Evolutionary conservation across 164 flowering plant species (phyloP), one percentile per base, ranked within the genome.

Genomic region (Annona cherimola): DNA sequence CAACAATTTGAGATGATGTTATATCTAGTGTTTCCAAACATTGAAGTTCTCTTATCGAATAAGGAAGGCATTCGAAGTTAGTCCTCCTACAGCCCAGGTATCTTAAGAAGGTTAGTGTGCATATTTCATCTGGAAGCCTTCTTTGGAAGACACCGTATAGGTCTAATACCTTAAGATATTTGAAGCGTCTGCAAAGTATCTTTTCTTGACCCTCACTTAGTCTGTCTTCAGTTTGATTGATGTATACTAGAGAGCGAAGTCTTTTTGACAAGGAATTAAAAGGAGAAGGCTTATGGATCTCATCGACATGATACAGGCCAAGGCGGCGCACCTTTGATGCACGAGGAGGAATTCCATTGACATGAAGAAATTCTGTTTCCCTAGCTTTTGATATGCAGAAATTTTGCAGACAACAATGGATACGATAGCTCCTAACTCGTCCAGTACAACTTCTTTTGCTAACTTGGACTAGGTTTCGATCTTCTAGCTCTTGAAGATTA

Each of bases 401-500:
- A 5, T 63, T 42, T 63, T 5, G 66, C 43, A 63, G 41, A 19
- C 8, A 42, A 68, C 84, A 86, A 74, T 86, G 89, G 61, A 84
- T 78, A 69, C 83, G 82, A 69, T 87, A 84, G 1, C 83, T 79
- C 41, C 26, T 14, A 19, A 83, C 74, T 0, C 62, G 61, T 4
- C 85, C 87, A 50, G 14, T 16, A 9, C 14, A 50, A 50, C 57
- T 50, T 50, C 57, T 5, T 50, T 50, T 50, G 14, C 2, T 16
- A 11, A 50, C 14, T 12, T 64, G 84, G 61, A 86, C 50, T 84
- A 84, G 71, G 75, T 74, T 82, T 43, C 88, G 72, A 5, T 26
- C 45, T 66, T 83, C 71, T 16, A 86, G 88, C 59, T 85, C 84
- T 0, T 9, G 66, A 9, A 88, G 79, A 75, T 86, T 79, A 2